Percentiles rank a stretch among this genome's conserved stretches.
Evolutionary conservation across 2,329 filamentous ascomycete species (phyloP).

Genomic region (Allantophomopsis cytisporea): DNA sequence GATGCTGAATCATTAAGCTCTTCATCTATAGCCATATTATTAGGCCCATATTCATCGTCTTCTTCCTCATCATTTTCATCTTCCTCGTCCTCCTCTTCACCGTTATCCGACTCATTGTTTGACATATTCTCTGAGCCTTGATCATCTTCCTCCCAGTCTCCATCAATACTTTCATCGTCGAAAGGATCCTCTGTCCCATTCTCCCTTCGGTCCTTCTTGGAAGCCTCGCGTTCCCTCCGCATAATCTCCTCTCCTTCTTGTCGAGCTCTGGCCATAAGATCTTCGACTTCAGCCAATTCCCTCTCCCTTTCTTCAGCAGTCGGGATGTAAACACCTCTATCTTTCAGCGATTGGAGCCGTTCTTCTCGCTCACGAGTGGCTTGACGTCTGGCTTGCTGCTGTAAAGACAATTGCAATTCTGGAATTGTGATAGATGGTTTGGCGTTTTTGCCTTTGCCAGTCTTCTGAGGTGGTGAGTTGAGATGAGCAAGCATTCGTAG

Average conservation of each 20-base stretch:
- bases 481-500: constrained; percentile 66
- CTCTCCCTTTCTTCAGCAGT: constrained; percentile 77
- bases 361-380: constrained; percentile 65
- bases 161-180: constrained; percentile 39
- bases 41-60: constrained; percentile 19
- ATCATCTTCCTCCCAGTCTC: constrained; percentile 34
- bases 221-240: constrained; percentile 60
- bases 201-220: constrained; percentile 45
- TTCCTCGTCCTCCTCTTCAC: constrained; percentile 18
- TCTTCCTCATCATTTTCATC: constrained; percentile 22
- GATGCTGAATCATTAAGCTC: constrained; percentile 20
- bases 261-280: constrained; percentile 74
- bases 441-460: constrained; percentile 25
- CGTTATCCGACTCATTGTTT: constrained; percentile 28
- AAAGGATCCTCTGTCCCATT: constrained; percentile 26
- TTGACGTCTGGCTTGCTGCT: constrained; percentile 65
- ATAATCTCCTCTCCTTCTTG: constrained; percentile 69
- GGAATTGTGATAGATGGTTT: constrained; percentile 49
- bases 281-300: constrained; percentile 73
- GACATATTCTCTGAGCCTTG: constrained; percentile 22
- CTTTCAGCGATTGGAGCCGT: constrained; percentile 61
- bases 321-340: constrained; percentile 69
- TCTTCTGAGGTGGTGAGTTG: constrained; percentile 40
- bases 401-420: constrained; percentile 55
- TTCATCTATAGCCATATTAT: constrained; percentile 4